Evolutionary conservation across 495 filamentous ascomycete genomes (phyloP), one percentile per base, ranked within the genome.

Genomic region (Talaromyces borbonicus): DNA sequence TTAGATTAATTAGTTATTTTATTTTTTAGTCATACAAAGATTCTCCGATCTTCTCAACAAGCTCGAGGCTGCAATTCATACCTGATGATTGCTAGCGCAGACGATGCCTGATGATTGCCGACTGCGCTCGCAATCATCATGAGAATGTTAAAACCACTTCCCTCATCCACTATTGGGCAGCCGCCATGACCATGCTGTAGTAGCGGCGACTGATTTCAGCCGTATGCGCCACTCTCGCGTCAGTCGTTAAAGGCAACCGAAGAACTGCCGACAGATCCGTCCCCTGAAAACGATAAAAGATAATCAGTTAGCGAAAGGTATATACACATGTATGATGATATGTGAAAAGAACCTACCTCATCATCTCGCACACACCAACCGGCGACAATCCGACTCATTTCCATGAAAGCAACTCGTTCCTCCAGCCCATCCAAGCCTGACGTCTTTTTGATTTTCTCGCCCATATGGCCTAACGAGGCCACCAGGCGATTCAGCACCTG

Each of bases 331-430:
- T 9, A 46, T 24, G 9, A 47, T 12, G 22, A 14, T n/a, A n/a
- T n/a, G n/a, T n/a, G 20, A 23, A 53, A 29, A 29, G 18, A 48
- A 66, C 75, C 63, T 54, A 82, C 81, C 62, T 80, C 68, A 52
- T 71, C 73, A 32, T 77, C 77, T 77, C 67, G 48, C 74, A 71
- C 35, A 76, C 80, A 78, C 66, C 78, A 73, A 46, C 74, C 70
- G 16, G 79, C 82, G 23, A 78, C 67, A 18, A 69, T 69, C 30
- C 61, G 59, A 50, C 75, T 74, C 63, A 85, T 85, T 56, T 83
- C 81, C 55, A 73, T 69, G 50, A 83, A 71, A 3, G 86, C 86
- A 39, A 87, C 89, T 56, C 80, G 83, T 59, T 95, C 84, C 55
- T 85, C 78, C 33, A 93, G 68, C n/a, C 74, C 78, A 52, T 80